These are phyloP conservation scores for Fusarium neocosmosporiellum DNA, from an alignment of 2,329 filamentous ascomycete species.

Conservation along the genomic window DNA sequence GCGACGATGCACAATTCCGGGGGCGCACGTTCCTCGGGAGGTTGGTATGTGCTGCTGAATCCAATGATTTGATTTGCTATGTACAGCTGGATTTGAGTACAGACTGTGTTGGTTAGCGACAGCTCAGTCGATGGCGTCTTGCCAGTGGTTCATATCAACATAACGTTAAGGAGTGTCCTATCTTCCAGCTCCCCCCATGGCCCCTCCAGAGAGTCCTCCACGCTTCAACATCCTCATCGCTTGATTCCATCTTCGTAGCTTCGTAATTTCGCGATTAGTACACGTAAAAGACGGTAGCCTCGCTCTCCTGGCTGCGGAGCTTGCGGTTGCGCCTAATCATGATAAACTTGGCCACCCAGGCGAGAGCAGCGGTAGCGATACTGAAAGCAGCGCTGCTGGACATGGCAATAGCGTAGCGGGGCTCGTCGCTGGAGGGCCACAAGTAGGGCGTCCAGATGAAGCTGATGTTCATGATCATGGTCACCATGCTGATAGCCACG, in stretches of 20 bases:
- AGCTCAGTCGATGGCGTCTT: neutral
- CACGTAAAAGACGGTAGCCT: constrained; percentile 46
- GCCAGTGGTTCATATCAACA: neutral
- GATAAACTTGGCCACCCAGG: constrained; percentile 52
- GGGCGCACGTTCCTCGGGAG: neutral
- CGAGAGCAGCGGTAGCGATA: constrained; percentile 51
- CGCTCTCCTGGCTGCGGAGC: constrained; percentile 41
- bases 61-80: neutral
- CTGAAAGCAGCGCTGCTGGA: constrained; percentile 42
- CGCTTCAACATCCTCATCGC: neutral
- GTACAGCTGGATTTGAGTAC: neutral
- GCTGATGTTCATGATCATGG: constrained; percentile 42
- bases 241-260: neutral
- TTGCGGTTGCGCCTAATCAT: constrained; percentile 52
- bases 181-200: neutral
- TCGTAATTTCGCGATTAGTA: constrained; percentile 27
- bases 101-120: neutral
- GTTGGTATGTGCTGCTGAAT: neutral
- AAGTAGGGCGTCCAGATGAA: constrained; percentile 45
- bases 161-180: neutral
- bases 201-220: neutral
- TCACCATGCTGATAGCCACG: constrained; percentile 52
- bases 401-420: constrained; percentile 39
- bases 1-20: neutral
- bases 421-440: constrained; percentile 39